phyloP scores from a whole-genome alignment of 306 rosid genomes.

The Cucumis hystrix region DNA sequence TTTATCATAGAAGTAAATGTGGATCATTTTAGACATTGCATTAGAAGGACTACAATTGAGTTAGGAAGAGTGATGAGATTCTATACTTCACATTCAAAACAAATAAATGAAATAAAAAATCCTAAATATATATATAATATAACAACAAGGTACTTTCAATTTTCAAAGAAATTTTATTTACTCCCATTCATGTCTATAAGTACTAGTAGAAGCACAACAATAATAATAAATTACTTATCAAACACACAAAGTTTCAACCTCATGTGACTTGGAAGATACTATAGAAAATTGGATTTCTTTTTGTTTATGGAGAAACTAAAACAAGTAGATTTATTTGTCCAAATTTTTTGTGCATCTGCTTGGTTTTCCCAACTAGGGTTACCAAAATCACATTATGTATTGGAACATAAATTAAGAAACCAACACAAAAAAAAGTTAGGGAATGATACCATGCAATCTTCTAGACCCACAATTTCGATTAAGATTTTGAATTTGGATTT shows the following conservation, averaged over 20 bases:
- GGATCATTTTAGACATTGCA: not conserved
- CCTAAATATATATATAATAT: not conserved
- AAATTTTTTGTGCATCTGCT: not conserved
- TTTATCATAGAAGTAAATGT: not conserved
- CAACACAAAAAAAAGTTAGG: not conserved
- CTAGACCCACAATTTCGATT: too few relatives aligned
- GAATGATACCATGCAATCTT: not conserved
- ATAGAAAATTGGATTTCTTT: not conserved
- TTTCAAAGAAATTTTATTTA: not conserved
- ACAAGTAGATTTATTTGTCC: not conserved
- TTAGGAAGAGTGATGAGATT: not conserved
- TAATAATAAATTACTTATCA: not conserved
- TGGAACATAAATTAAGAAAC: not conserved
- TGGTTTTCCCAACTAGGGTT: not conserved
- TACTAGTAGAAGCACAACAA: not conserved
- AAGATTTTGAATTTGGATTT: not conserved
- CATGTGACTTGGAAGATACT: not conserved
- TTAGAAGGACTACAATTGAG: not conserved
- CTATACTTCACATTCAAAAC: not conserved
- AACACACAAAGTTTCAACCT: not conserved
- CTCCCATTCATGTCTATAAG: not conserved
- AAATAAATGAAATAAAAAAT: not conserved
- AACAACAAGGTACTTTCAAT: not conserved
- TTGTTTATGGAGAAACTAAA: not conserved
- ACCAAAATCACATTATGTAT: not conserved